Evolutionary conservation across 768 basidiomycete genomes (phyloP).

Genomic region (Myochromella boudieri): DNA sequence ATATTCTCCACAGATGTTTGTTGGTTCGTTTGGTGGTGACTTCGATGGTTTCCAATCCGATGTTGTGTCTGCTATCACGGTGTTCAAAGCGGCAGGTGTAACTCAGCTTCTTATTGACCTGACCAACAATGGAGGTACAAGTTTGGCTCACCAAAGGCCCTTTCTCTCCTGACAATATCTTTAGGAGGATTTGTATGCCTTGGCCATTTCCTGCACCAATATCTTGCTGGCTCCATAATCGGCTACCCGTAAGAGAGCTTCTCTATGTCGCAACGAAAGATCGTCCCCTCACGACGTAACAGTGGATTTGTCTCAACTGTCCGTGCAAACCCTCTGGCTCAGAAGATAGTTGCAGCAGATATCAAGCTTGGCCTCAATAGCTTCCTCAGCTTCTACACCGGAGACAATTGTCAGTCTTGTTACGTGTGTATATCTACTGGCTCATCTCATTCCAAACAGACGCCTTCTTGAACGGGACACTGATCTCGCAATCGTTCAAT

Average conservation of each 20-base stretch:
- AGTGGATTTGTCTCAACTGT: constrained; percentile 59
- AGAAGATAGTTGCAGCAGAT: constrained; percentile 54
- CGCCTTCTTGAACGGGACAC: constrained; percentile 47
- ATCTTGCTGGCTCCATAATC: constrained; percentile 47
- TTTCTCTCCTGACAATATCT: constrained; percentile 1
- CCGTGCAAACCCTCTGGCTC: constrained; percentile 56
- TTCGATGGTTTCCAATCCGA: constrained; percentile 54
- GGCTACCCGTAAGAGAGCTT: constrained; percentile 46
- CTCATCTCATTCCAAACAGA: no score
- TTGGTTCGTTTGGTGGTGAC: constrained; percentile 56
- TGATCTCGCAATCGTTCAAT: constrained; percentile 36
- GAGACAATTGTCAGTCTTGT: constrained; percentile 50
- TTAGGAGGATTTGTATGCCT: constrained; percentile 63
- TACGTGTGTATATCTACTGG: no score
- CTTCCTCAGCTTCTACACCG: constrained; percentile 41
- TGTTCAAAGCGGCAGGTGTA: constrained; percentile 49
- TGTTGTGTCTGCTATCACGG: constrained; percentile 39
- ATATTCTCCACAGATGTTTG: constrained; percentile 45
- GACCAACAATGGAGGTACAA: constrained; percentile 61
- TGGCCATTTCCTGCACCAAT: constrained; percentile 59
- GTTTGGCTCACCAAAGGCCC: not conserved
- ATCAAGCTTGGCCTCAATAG: constrained; percentile 43
- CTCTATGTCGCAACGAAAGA: not conserved
- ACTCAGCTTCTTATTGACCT: constrained; percentile 55
- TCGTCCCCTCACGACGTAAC: not conserved